Percentiles rank a stretch among this genome's conserved stretches.
phyloP scores from a whole-genome alignment of 2,329 filamentous ascomycete genomes.

The Claviceps quebecensis region DNA sequence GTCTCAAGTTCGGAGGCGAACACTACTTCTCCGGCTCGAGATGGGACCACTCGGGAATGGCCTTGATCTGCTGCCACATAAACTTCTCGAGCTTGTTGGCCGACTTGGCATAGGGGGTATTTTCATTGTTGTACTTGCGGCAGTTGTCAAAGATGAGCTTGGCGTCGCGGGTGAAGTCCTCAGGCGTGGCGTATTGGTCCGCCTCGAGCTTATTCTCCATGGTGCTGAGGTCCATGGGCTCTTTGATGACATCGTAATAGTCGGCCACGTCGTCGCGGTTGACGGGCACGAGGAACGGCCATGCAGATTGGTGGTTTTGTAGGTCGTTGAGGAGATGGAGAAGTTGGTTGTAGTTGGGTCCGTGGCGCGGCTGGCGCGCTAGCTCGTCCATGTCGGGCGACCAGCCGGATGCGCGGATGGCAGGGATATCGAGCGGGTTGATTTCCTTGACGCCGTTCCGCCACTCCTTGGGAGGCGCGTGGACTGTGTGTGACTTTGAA shows the following conservation, averaged over 20 bases:
- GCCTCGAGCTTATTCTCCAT: constrained; percentile 84
- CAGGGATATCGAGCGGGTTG: constrained; percentile 72
- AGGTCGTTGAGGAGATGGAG: constrained; percentile 86
- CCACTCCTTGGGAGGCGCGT: constrained; percentile 77
- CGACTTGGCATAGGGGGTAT: constrained; percentile 84
- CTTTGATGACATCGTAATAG: constrained; percentile 96
- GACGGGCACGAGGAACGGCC: constrained; percentile 90
- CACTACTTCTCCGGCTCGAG: constrained; percentile 34
- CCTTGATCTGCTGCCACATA: constrained; percentile 88
- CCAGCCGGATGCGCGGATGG: constrained; percentile 88
- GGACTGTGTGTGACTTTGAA: constrained; percentile 75
- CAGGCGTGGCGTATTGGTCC: constrained; percentile 78
- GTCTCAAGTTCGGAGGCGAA: constrained; percentile 7
- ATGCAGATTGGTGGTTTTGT: constrained; percentile 83
- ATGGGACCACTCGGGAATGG: constrained; percentile 82
- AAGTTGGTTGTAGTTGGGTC: constrained; percentile 90
- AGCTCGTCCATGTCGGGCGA: constrained; percentile 96
- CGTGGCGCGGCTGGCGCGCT: constrained; percentile 84
- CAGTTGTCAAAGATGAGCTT: constrained; percentile 90
- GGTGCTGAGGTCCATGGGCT: constrained; percentile 90
- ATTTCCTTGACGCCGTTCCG: constrained; percentile 59
- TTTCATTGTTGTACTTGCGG: constrained; percentile 91
- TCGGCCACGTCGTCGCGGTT: constrained; percentile 95
- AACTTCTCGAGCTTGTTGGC: constrained; percentile 87
- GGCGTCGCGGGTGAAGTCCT: constrained; percentile 85